A percentile compares a stretch with the other conserved stretches of the same genome.
Evolutionary conservation across 495 filamentous ascomycete genomes (phyloP).

Genomic region (Tuber brumale): DNA sequence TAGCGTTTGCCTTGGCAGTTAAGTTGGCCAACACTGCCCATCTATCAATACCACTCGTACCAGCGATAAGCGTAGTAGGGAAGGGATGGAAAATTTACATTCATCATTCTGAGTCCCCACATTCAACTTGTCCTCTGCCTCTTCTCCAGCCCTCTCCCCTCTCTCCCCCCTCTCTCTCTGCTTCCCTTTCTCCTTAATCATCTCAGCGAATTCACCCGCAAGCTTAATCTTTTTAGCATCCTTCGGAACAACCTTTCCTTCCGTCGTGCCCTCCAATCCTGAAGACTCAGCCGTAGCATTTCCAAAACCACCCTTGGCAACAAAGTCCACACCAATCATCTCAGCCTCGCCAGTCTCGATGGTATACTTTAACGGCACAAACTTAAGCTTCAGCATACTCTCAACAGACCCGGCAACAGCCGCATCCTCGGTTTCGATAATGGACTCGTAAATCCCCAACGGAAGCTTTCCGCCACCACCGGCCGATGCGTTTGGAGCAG

Average conservation of each 20-base stretch:
- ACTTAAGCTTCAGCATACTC: slow-evolving; percentile 67
- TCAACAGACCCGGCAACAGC: slow-evolving; percentile 54
- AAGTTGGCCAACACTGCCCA: slow-evolving; percentile 58
- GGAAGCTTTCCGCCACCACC: slow-evolving; percentile 71
- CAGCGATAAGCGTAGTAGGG: not conserved
- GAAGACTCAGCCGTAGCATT: slow-evolving; percentile 58
- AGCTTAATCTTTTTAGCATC: slow-evolving; percentile 48
- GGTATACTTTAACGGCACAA: slow-evolving; percentile 74
- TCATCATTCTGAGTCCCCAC: slow-evolving; percentile 37
- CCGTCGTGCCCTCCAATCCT: slow-evolving; percentile 37
- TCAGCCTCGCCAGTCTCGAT: slow-evolving; percentile 93
- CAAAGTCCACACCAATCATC: slow-evolving; percentile 92
- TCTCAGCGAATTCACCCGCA: slow-evolving; percentile 36
- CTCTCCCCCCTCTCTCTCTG: slow-evolving; percentile 46
- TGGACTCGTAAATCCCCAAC: slow-evolving; percentile 80
- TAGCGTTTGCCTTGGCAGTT: slow-evolving; percentile 81
- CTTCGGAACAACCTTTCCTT: slow-evolving; percentile 8
- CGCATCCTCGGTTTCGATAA: slow-evolving; percentile 58
- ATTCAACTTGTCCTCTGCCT: slow-evolving; percentile 6
- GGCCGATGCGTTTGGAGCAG: slow-evolving; percentile 49
- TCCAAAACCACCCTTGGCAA: slow-evolving; percentile 66
- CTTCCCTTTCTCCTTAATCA: slow-evolving; percentile 41
- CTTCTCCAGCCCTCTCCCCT: slow-evolving; percentile 44
- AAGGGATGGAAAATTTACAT: slow-evolving; percentile 43
- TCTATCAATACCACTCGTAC: not conserved